Base-by-base conservation (phyloP, 768 basidiomycete species). In the Tricholoma sp. region DNA sequence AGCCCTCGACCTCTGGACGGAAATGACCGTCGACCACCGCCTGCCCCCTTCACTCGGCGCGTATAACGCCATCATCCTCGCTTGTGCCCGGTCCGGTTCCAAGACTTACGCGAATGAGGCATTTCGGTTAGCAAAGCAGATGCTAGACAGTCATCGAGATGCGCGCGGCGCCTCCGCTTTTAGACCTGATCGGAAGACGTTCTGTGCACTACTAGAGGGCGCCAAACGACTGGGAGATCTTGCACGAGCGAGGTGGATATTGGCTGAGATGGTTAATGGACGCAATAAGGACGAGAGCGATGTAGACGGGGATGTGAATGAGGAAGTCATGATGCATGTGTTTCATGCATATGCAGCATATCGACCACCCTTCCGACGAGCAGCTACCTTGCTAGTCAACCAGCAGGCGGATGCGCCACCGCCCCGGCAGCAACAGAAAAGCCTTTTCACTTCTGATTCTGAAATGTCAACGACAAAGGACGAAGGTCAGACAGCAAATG, bases 261-360 rank as follows among this genome's bases (percentile, higher is more conserved):
- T 98, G 53, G 90, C 88, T 1, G 94, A 97, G 74, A 83, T 93
- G 72, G 79, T 90, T 24, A 75, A 74, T 42, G 70, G 73, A 61
- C 53, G 42, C 9, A 60, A 65, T 57, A 49, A 66, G 29, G 54
- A 57, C 24, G 59, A 64, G 29, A 66, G 66, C 50, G 33, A 53
- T 10, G 48, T 67, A 34, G 63, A 56, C n/a, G 59, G 56, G 5
- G 68, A 72, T 15, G 73, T 82, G 24, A 79, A 89, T 59, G 86
- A 89, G 54, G 81, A 86, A 59, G 74, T 88, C 42, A 86, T 97
- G 85, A 79, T 80, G 64, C 88, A 91, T 63, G 70, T 95, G 31
- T 94, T 98, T 70, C 88, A 95, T 70, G 78, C 91, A 0, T 97
- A 98, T 71, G 85, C 91, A 0, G 74, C 88, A 3, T 94, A 93